Percentiles rank a stretch among this genome's conserved stretches.
phyloP scores from a whole-genome alignment of 1,139 yeast genomes.

The Hemisphaericaspora lyxosophila region DNA sequence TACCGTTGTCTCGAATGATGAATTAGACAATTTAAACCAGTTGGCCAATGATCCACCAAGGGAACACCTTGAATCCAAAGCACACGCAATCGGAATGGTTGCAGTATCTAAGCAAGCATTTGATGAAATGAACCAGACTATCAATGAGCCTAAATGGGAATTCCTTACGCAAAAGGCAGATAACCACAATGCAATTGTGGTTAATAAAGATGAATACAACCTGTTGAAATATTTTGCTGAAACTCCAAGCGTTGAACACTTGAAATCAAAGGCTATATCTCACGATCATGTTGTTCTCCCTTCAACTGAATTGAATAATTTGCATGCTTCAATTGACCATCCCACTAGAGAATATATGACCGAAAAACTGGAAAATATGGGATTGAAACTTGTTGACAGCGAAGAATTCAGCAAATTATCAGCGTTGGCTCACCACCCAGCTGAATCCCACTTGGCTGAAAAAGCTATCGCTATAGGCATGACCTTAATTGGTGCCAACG shows the following conservation, averaged over 20 bases:
- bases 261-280: conserved; percentile 19
- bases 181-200: conserved; percentile 19
- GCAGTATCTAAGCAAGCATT: conserved; percentile 24
- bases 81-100: conserved; percentile 24
- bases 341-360: conserved; percentile 32
- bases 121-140: conserved; percentile 17
- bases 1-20: conserved; percentile 13
- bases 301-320: conserved; percentile 11
- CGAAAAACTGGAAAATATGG: conserved; percentile 32
- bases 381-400: conserved; percentile 32
- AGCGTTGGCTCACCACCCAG: conserved; percentile 27
- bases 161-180: conserved; percentile 34
- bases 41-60: conserved; percentile 29
- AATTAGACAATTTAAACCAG: conserved; percentile 14
- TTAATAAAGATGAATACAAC: conserved; percentile 24
- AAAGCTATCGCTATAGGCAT: conserved; percentile 17
- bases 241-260: conserved; percentile 22
- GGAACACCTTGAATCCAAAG: conserved; percentile 25
- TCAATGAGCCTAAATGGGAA: conserved; percentile 26
- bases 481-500: conserved; percentile 16
- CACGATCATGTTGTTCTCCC: conserved; percentile 14
- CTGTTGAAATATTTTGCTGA: conserved; percentile 9
- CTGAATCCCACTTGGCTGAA: conserved; percentile 16
- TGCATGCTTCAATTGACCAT: conserved; percentile 15
- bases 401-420: conserved; percentile 20